Evolutionary conservation across 441 rosid species (phyloP).

Genomic region (Jatropha podagrica): DNA sequence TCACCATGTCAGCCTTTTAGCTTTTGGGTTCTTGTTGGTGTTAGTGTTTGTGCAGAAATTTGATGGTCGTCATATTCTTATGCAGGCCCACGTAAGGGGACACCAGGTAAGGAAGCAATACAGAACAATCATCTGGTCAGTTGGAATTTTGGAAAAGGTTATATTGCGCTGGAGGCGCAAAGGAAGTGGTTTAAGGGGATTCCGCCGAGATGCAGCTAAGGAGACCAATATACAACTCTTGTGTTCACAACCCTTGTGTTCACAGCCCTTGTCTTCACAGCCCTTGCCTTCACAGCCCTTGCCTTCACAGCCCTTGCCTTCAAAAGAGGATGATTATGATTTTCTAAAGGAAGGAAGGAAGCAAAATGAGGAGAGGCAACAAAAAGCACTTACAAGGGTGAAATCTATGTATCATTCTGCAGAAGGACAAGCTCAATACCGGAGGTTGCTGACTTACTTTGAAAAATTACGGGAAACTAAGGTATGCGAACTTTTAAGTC

Average conservation of each 20-base stretch:
- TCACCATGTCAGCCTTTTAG: not conserved
- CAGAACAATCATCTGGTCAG: slow-evolving; percentile 80
- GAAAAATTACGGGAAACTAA: slow-evolving; percentile 62
- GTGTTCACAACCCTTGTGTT: slow-evolving; percentile 8
- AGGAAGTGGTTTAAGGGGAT: slow-evolving; percentile 91
- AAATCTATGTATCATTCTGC: slow-evolving; percentile 92
- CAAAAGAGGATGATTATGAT: slow-evolving; percentile 74
- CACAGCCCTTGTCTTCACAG: too few species aligned
- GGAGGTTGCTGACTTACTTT: slow-evolving; percentile 73
- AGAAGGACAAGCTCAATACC: slow-evolving; percentile 87
- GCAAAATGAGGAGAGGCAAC: slow-evolving; percentile 81
- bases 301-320: slow-evolving; percentile 13
- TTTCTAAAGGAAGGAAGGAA: slow-evolving; percentile 82
- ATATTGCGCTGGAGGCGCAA: slow-evolving; percentile 96
- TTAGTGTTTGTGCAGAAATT: not conserved
- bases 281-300: too few species aligned
- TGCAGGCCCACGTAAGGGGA: slow-evolving; percentile 94
- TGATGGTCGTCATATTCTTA: slow-evolving; percentile 17
- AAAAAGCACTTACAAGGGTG: slow-evolving; percentile 84
- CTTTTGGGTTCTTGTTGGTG: not conserved
- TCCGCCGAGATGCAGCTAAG: slow-evolving; percentile 50
- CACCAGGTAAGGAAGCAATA: slow-evolving; percentile 87
- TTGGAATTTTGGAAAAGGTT: slow-evolving; percentile 88
- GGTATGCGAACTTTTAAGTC: slow-evolving; percentile 34
- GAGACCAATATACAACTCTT: slow-evolving; percentile 32